phyloP scores from a whole-genome alignment of 371 early-diverging fungal species.

The Aphelidium insulamus region DNA sequence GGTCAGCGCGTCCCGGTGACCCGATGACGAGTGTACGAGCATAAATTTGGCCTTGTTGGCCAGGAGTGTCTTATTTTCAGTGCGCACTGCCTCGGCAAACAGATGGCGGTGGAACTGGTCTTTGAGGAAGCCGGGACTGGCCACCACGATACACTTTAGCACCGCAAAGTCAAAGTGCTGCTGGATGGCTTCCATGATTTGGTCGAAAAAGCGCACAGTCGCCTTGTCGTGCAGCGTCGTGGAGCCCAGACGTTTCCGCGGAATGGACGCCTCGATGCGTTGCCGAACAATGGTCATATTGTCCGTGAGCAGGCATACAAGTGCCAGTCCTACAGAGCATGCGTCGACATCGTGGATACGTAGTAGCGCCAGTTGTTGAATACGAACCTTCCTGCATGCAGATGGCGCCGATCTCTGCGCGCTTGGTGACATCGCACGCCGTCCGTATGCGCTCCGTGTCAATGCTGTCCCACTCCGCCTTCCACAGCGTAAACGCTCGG shows the following conservation, averaged over 20 bases:
- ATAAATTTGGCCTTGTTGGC: slow-evolving; percentile 71
- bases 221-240: slow-evolving; percentile 73
- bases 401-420: slow-evolving; percentile 84
- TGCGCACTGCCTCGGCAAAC: slow-evolving; percentile 54
- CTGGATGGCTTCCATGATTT: slow-evolving; percentile 62
- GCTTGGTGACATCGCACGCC: slow-evolving; percentile 70
- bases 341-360: not conserved
- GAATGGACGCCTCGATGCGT: slow-evolving; percentile 71
- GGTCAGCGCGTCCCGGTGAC: slow-evolving; percentile 78
- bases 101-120: slow-evolving; percentile 67
- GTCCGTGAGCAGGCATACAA: slow-evolving; percentile 74
- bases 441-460: slow-evolving; percentile 63
- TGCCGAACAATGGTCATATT: slow-evolving; percentile 88
- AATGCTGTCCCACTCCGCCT: slow-evolving; percentile 82
- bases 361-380: not conserved
- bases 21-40: slow-evolving; percentile 72
- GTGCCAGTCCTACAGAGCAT: slow-evolving; percentile 44
- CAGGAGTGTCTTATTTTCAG: slow-evolving; percentile 51
- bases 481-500: slow-evolving; percentile 60
- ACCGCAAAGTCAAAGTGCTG: slow-evolving; percentile 67
- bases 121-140: slow-evolving; percentile 84
- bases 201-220: slow-evolving; percentile 52
- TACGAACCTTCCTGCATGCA: slow-evolving; percentile 65
- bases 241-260: slow-evolving; percentile 74
- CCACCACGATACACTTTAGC: slow-evolving; percentile 77